phyloP scores from a whole-genome alignment of 495 filamentous ascomycete genomes.

The Neurospora sp. region DNA sequence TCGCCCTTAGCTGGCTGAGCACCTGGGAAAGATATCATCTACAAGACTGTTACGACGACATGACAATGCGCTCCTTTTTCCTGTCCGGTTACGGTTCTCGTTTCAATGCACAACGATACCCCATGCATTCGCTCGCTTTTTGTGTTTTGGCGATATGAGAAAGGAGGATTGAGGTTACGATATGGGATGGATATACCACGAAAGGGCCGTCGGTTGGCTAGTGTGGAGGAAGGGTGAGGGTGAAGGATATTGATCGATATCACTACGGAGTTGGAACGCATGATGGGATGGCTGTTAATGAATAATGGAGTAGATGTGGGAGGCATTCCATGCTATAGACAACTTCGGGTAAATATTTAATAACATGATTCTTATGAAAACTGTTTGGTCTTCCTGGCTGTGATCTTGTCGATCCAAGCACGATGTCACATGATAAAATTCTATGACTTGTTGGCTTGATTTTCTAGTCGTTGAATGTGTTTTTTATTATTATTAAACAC shows the following conservation, averaged over 20 bases:
- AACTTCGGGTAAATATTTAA: background rate
- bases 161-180: background rate
- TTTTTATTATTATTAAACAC: too few relatives aligned
- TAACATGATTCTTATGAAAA: background rate
- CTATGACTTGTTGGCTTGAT: too few relatives aligned
- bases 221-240: background rate
- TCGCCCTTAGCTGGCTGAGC: background rate
- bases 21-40: background rate
- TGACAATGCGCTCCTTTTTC: background rate
- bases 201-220: background rate
- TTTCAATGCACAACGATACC: background rate
- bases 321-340: background rate
- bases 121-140: background rate
- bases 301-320: background rate
- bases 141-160: background rate
- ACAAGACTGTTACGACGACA: background rate
- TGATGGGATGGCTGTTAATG: background rate
- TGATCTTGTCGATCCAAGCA: background rate
- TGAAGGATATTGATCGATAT: background rate
- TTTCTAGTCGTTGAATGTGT: too few relatives aligned
- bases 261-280: background rate
- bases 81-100: background rate
- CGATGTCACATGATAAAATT: too few relatives aligned
- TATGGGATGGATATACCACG: background rate
- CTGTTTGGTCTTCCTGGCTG: background rate